Evolutionary conservation across 163 green algal genomes (phyloP).

Genomic region (Prototheca stagnorum): DNA sequence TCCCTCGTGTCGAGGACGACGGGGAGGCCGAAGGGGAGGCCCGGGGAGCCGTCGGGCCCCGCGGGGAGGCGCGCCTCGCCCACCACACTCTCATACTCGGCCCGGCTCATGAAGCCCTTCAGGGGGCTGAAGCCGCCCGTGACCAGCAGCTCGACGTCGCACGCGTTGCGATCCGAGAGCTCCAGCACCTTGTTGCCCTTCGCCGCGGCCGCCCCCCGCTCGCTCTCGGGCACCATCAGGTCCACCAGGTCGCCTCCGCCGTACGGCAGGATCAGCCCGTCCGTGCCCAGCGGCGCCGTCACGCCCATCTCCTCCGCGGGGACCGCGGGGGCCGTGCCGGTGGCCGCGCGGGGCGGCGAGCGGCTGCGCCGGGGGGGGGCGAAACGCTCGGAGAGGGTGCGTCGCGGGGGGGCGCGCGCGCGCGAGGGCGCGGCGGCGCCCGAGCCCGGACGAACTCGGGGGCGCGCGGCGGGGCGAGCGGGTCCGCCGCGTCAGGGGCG

Average conservation of each 20-base stretch:
- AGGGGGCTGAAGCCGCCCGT: constrained; percentile 87
- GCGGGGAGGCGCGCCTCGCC: constrained; percentile 58
- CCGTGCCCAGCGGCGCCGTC: no score
- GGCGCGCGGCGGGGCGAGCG: no score
- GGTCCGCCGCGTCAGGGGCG: no score
- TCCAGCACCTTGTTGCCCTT: constrained; percentile 64
- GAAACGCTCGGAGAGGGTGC: not conserved
- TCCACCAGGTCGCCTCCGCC: constrained; percentile 75
- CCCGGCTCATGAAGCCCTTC: constrained; percentile 78
- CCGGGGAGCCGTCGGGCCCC: no score
- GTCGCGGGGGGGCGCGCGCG: no score
- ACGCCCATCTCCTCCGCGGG: constrained; percentile 3
- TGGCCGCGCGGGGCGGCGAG: not conserved
- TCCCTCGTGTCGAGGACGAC: constrained; percentile 88
- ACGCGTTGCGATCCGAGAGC: constrained; percentile 82
- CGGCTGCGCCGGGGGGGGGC: not conserved
- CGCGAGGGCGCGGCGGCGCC: no score
- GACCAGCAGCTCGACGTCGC: constrained; percentile 87
- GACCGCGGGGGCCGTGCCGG: not conserved
- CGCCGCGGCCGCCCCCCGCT: constrained; percentile 34
- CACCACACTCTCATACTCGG: constrained; percentile 75
- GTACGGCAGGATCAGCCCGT: constrained; percentile 40
- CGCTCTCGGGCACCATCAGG: constrained; percentile 51
- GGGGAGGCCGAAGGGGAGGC: constrained; percentile 80
- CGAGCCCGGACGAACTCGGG: no score